phyloP scores from a whole-genome alignment of 805 yeast species.

The Debaryomyces prosopidis region DNA sequence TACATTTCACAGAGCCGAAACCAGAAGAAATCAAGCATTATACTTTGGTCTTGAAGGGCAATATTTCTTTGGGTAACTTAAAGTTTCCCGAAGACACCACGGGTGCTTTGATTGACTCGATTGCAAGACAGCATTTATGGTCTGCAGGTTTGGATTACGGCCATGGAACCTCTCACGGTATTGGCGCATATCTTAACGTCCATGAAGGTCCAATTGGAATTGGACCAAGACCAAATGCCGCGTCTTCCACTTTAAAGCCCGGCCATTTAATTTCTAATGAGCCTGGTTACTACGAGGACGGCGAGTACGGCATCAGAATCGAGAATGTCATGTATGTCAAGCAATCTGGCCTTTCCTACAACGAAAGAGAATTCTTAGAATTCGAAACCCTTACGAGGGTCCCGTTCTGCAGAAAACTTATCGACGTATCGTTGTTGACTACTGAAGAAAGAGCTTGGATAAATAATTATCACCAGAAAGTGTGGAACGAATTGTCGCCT shows the following conservation, averaged over 20 bases:
- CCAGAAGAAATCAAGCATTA: slow-evolving; percentile 49
- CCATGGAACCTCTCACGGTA: slow-evolving; percentile 68
- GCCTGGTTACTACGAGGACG: slow-evolving; percentile 63
- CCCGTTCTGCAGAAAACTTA: slow-evolving; percentile 79
- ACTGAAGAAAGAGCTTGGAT: slow-evolving; percentile 67
- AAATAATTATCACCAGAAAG: slow-evolving; percentile 60
- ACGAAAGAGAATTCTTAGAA: slow-evolving; percentile 57
- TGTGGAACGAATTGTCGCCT: slow-evolving; percentile 51
- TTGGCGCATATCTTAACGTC: slow-evolving; percentile 60
- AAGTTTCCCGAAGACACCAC: slow-evolving; percentile 57
- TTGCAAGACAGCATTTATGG: slow-evolving; percentile 64
- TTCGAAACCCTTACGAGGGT: slow-evolving; percentile 85
- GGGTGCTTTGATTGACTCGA: slow-evolving; percentile 54
- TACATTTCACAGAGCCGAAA: slow-evolving; percentile 52
- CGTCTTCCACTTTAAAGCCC: slow-evolving; percentile 42
- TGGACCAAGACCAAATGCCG: slow-evolving; percentile 53
- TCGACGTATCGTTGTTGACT: slow-evolving; percentile 58
- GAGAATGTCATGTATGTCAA: slow-evolving; percentile 51
- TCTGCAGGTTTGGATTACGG: slow-evolving; percentile 55
- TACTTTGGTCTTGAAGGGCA: slow-evolving; percentile 60
- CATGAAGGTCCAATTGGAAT: slow-evolving; percentile 68
- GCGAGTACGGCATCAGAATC: slow-evolving; percentile 60
- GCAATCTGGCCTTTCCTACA: slow-evolving; percentile 43
- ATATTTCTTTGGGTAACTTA: slow-evolving; percentile 48
- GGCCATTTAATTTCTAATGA: slow-evolving; percentile 62